A percentile compares a stretch with the other conserved stretches of the same genome.
Conservation (phyloP, 768 basidiomycete genomes). For the Mycena pura region DNA sequence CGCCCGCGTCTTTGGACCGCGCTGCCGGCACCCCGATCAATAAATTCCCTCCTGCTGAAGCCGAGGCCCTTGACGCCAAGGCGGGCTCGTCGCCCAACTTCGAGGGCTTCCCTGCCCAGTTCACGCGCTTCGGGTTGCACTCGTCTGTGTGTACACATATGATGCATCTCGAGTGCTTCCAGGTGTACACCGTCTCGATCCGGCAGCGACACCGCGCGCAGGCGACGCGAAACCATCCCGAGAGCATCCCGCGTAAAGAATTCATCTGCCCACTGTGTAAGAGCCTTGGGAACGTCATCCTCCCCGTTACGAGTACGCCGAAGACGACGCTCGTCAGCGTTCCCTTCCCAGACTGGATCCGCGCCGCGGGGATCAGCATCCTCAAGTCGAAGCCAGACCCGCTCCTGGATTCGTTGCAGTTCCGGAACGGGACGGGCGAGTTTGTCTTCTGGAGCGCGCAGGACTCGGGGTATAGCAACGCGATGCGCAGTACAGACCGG, state of each 20-base stretch:
- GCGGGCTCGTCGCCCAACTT: conserved; percentile 56
- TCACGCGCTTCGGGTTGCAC: conserved; percentile 85
- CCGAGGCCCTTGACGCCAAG: conserved; percentile 56
- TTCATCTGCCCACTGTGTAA: conserved; percentile 98
- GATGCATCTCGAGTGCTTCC: conserved; percentile 97
- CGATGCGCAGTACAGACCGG: conserved; percentile 57
- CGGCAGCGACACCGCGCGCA: conserved; percentile 88
- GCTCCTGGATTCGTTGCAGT: conserved; percentile 73
- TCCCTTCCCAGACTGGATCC: conserved; percentile 88
- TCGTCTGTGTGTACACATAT: conserved; percentile 92
- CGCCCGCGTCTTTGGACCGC: conserved; percentile 73
- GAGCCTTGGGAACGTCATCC: conserved; percentile 91
- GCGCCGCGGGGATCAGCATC: conserved; percentile 87
- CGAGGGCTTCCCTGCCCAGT: conserved; percentile 73
- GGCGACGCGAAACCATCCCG: conserved; percentile 91
- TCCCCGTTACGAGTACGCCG: conserved; percentile 73
- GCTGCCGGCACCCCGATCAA: conserved; percentile 32
- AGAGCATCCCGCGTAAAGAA: conserved; percentile 91
- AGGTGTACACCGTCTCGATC: conserved; percentile 86
- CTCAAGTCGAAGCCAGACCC: conserved; percentile 83
- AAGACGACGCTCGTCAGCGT: conserved; percentile 56
- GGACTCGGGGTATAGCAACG: conserved; percentile 70
- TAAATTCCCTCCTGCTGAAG: conserved; percentile 58
- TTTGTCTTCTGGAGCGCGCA: conserved; percentile 91
- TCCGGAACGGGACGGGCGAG: conserved; percentile 82